Evolutionary conservation across 2,329 filamentous ascomycete species (phyloP), one percentile per base, ranked within the genome.

Genomic region (Lojkania enalia): DNA sequence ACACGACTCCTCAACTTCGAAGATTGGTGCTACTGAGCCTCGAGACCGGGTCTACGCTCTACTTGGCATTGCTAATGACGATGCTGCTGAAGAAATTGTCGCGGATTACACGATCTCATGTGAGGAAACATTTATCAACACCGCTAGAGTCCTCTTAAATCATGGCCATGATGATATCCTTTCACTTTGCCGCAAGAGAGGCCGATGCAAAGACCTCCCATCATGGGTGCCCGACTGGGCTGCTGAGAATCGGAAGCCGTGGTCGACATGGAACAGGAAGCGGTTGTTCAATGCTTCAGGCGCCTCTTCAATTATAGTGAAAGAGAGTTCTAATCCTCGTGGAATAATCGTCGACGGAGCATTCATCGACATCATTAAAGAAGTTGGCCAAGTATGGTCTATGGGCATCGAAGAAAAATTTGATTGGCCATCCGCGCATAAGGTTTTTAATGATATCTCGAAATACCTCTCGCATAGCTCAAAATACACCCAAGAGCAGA

Each of bases 221-320:
- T 51, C 50, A n/a, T 53, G 48, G 51, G 48, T 46, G 12, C 51
- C 51, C 5, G 51, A 51, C 36, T 54, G 51, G 51, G 41, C 45
- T 9, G 32, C 31, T 5, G 3, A 13, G 6, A 31, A 20, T 14
- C 20, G 37, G 15, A 16, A 38, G 37, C 37, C 46, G 2, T 49
- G 36, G 46, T 35, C 32, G 6, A 16, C 23, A 12, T 35, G 5
- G n/a, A 4, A 48, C 25, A 7, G 16, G 14, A n/a, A 41, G 9
- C 4, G 20, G 15, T 21, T 43, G 5, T 53, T 23, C 36, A 40
- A 35, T 27, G 50, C 50, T 14, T 41, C 19, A 14, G 40, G 44
- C 4, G 13, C 9, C 7, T 9, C 30, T 6, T 9, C 9, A 9
- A 16, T 33, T 15, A 16, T 6, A 16, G 16, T 33, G 7, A 33